Evolutionary conservation across 768 basidiomycete species (phyloP).

Genomic region (Agaricus subrufescens): DNA sequence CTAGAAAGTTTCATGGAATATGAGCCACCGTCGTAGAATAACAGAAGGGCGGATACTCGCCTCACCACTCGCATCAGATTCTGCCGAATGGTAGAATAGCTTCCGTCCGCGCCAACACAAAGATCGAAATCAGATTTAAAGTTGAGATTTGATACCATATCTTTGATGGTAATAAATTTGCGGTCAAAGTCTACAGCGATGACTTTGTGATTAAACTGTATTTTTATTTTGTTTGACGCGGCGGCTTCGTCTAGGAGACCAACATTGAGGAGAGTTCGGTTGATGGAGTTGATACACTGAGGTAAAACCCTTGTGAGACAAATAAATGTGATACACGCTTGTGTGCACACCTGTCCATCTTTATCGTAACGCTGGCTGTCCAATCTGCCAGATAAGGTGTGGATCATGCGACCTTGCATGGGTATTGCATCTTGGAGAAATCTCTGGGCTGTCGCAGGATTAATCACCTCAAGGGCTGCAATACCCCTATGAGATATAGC

Average conservation of each 20-base stretch:
- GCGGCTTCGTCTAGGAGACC: constrained; percentile 75
- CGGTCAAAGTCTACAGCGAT: constrained; percentile 70
- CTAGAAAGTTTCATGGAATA: constrained; percentile 43
- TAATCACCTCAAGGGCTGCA: constrained; percentile 78
- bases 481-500: constrained; percentile 94
- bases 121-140: constrained; percentile 60
- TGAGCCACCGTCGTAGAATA: not conserved
- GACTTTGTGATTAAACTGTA: constrained; percentile 82
- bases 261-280: constrained; percentile 84
- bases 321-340: constrained; percentile 3
- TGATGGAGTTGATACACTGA: constrained; percentile 93
- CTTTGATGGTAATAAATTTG: constrained; percentile 48
- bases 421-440: constrained; percentile 82
- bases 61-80: constrained; percentile 95
- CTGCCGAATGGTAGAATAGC: constrained; percentile 84
- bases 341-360: constrained; percentile 70
- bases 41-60: constrained; percentile 35
- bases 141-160: constrained; percentile 38
- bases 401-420: constrained; percentile 96
- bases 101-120: constrained; percentile 91
- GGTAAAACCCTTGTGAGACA: constrained; percentile 13
- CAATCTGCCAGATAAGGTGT: constrained; percentile 63
- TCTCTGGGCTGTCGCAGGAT: constrained; percentile 60
- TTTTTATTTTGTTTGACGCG: constrained; percentile 53
- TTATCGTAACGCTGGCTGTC: constrained; percentile 88